Evolutionary conservation across 805 yeast genomes (phyloP).

Genomic region (Metschnikowia henanensis): DNA sequence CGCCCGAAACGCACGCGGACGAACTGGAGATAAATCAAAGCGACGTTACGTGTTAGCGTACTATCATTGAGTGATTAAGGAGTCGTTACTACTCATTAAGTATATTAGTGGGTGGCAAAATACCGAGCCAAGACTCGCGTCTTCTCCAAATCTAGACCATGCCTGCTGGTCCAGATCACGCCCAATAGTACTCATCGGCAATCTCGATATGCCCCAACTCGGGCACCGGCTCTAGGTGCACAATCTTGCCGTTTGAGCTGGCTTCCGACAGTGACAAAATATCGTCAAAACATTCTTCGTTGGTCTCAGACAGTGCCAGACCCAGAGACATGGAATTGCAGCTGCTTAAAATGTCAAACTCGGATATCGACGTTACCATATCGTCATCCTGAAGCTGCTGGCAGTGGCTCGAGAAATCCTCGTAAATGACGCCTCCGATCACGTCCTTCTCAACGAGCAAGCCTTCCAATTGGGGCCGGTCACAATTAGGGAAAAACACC

Average conservation of each 20-base stretch:
- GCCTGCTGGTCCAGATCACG: constrained; percentile 8
- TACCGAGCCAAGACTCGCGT: too few relatives aligned
- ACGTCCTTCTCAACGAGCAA: constrained; percentile 61
- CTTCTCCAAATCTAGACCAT: too few relatives aligned
- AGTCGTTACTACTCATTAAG: too few relatives aligned
- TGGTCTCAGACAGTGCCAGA: constrained; percentile 15
- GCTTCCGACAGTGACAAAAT: constrained; percentile 13
- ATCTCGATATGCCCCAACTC: constrained; percentile 16
- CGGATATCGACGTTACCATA: constrained; percentile 15
- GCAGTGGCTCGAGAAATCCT: constrained; percentile 18
- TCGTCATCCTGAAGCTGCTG: constrained; percentile 9
- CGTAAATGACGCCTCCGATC: constrained; percentile 52
- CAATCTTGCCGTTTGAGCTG: constrained; percentile 6
- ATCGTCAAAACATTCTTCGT: constrained; percentile 11
- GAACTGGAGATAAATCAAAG: too few relatives aligned
- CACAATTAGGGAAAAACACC: constrained; percentile 74
- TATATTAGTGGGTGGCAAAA: too few relatives aligned
- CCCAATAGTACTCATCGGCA: constrained; percentile 19
- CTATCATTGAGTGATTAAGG: too few relatives aligned
- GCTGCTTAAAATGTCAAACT: constrained; percentile 21
- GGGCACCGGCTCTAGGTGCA: constrained; percentile 14
- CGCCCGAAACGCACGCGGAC: too few relatives aligned
- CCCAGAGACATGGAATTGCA: constrained; percentile 17
- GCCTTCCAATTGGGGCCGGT: constrained; percentile 52
- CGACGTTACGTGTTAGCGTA: too few relatives aligned